These are phyloP conservation scores for Daldinia bambusicola DNA, from an alignment of 495 filamentous ascomycete genomes.

Conservation along the genomic window DNA sequence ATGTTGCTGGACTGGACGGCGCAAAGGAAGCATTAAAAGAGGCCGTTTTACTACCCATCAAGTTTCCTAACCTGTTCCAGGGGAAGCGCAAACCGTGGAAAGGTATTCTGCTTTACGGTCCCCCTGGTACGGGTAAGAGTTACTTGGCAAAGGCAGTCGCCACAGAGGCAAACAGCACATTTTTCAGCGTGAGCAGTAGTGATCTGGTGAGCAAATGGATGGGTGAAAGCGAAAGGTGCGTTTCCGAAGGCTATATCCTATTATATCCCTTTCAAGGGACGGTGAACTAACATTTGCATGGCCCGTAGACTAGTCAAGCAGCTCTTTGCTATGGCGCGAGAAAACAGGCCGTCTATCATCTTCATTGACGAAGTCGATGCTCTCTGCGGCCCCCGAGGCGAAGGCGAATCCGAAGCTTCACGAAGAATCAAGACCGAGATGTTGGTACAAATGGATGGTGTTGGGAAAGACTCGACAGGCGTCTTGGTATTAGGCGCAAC, in stretches of 20 bases:
- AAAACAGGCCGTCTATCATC: conserved; percentile 98
- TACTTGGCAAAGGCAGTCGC: conserved; percentile 97
- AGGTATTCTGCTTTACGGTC: conserved; percentile 95
- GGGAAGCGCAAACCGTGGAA: conserved; percentile 99
- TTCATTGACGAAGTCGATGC: conserved; percentile 99
- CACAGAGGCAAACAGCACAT: conserved; percentile 99
- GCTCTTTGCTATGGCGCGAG: conserved; percentile 96
- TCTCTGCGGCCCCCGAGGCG: conserved; percentile 92
- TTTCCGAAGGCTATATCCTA: not conserved
- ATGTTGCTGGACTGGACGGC: conserved; percentile 94
- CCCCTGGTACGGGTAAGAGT: conserved; percentile 95
- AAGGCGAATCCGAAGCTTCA: conserved; percentile 97
- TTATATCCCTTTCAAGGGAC: not conserved
- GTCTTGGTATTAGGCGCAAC: conserved; percentile 96
- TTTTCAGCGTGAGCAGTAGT: conserved; percentile 97
- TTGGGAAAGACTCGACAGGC: conserved; percentile 91
- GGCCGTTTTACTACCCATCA: conserved; percentile 95
- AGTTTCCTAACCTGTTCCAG: conserved; percentile 96
- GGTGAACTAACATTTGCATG: conserved; percentile 16
- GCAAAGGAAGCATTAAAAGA: conserved; percentile 98
- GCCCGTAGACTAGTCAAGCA: conserved; percentile 86
- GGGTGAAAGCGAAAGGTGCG: conserved; percentile 96
- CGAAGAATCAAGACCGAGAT: conserved; percentile 98
- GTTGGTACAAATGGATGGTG: conserved; percentile 99
- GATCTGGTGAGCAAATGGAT: conserved; percentile 99